Evolutionary conservation across 2,329 filamentous ascomycete genomes (phyloP), one percentile per base, ranked within the genome.

Genomic region (Celoporthe dispersa): DNA sequence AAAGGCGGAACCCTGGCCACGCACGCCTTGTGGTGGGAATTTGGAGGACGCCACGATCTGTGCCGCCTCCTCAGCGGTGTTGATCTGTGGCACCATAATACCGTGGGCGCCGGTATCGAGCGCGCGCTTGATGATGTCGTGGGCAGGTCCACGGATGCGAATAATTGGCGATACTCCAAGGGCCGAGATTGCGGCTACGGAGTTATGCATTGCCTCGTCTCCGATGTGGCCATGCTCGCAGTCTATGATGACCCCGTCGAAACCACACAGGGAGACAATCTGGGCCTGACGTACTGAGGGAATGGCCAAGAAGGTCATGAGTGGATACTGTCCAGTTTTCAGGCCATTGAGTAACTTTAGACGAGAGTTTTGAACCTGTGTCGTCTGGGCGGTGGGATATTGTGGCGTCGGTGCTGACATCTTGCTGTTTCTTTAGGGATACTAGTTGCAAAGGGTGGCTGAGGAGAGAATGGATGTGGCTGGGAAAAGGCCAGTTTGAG

Each of bases 1-100:
- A 71, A 86, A 82, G 39, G 84, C 83, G 11, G 84, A 86, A 44
- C 84, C 85, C 68, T 84, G 84, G 41, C 85, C 85, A 69, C 85
- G 82, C 35, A 80, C 77, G 55, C 85, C 85, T 69, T 79, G 76
- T 2, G 84, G 85, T 1, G 85, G 85, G 67, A 86, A 87, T 72
- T 86, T 87, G 73, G 84, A 81, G 12, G 82, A 80, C 72, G 80
- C 77, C 11, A 87, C 84, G 19, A 86, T 79, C 63, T 82, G 77
- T 66, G 75, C 78, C 33, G 83, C 84, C 71, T 85, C 81, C 12
- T 85, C 81, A 5, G 80, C 81, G 7, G 79, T 85, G 73, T 81
- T 81, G 70, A 84, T 79, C 62, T 81, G 78, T 2, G 77, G 77
- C n/a, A 77, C 75, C 76, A 78, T 76, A 68, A 77, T 75, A 6